Evolutionary conservation across 2,329 filamentous ascomycete genomes (phyloP).

Genomic region (Colletotrichum liriopes): DNA sequence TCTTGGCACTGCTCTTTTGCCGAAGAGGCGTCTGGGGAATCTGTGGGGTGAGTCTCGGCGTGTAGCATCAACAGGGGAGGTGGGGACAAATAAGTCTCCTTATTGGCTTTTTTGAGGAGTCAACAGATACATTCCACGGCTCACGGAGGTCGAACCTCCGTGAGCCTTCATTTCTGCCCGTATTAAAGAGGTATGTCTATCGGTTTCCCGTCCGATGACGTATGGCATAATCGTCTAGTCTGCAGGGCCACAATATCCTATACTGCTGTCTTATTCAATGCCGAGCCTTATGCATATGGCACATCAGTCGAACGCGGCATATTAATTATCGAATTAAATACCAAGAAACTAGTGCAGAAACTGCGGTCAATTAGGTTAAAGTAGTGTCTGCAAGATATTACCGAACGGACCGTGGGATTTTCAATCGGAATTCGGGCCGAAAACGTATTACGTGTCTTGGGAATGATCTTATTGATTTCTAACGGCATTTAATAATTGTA

Average conservation of each 20-base stretch:
- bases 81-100: slow-evolving; percentile 12
- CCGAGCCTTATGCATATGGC: neutral
- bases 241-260: neutral
- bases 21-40: slow-evolving; percentile 29
- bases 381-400: neutral
- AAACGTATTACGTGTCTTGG: neutral
- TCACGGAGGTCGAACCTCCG: slow-evolving; percentile 30
- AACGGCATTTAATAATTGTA: neutral
- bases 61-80: slow-evolving; percentile 4
- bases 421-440: too few relatives aligned
- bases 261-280: neutral
- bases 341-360: neutral
- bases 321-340: neutral
- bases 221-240: neutral
- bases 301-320: neutral
- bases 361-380: too few relatives aligned
- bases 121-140: neutral
- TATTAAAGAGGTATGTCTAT: neutral
- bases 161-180: neutral
- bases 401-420: too few relatives aligned
- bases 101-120: slow-evolving; percentile 1
- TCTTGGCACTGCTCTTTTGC: slow-evolving; percentile 30
- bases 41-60: slow-evolving; percentile 35
- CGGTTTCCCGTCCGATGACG: slow-evolving; percentile 1
- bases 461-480: neutral